Base-by-base conservation (phyloP, 1,139 yeast genomes). In the Candida neerlandica region DNA sequence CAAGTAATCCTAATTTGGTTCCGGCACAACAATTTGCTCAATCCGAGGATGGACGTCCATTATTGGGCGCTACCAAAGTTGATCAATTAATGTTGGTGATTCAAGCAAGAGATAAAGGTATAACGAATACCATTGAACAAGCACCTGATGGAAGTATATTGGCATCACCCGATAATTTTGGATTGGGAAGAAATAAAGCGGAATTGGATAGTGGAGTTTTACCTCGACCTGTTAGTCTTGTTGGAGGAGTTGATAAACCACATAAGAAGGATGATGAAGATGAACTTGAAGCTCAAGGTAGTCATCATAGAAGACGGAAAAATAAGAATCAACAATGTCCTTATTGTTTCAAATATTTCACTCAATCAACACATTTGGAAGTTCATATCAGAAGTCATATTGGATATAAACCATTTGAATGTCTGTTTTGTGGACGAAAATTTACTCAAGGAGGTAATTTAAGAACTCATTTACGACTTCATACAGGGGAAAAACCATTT, bases 391-490 rank as follows among this genome's bases (percentile, higher is more conserved):
- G 95, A 59, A 84, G 90, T 1, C 95, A 87, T 62, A 84, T 86
- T 59, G 94, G 94, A 0, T 78, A 79, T 52, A 86, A 86, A 60
- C 95, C 95, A 10, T 90, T 85, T 67, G 85, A 81, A 63, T 92
- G 98, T 65, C 74, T 77, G 6, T 88, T 76, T 62, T 92, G 95
- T 67, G 86, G 83, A 50, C 90, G 90, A 67, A 73, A 86, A 51
- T 92, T 92, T 61, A 88, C 96, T 0, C 98, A 92, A 65, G 96
- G 96, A 55, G 96, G 97, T 14, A 94, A 92, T 66, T 73, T 92
- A 61, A 78, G 96, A 55, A 90, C 96, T 1, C 98, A 92, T 70
- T 74, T 86, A 58, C 75, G 97, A 54, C 75, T 91, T 23, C 97
- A 92, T 62, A 91, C 97, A 1, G 97, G 97, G 27, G 96, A 89